Base-by-base conservation (phyloP, 306 rosid species). In the Quercus glauca region DNA sequence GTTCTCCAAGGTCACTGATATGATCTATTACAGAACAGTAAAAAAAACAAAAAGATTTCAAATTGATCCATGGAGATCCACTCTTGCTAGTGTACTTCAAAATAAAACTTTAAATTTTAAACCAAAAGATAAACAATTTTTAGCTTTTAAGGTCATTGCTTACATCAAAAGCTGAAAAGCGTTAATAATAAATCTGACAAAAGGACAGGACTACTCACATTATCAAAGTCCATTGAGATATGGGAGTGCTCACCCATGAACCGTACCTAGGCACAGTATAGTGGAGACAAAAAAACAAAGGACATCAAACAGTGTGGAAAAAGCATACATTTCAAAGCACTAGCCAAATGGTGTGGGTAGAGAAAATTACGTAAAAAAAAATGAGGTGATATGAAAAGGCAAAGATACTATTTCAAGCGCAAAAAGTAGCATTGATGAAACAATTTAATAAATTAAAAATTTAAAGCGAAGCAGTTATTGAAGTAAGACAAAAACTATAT, bases 191-290 rank as follows among this genome's bases (percentile, higher is more conserved):
- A 76, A 59, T 25, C 79, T 53, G 4, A 21, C 12, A 76, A 56
- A 25, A 73, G 67, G 82, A 55, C 81, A 82, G 72, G 65, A 77
- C 73, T 45, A 83, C 97, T 91, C 89, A 92, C 97, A 55, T 86
- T 82, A 82, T 95, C 97, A 60, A 93, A 89, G 81, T 91, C 93
- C 99, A 92, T 85, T 37, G 94, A 90, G 77, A 90, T 90, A 80
- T 95, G 97, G 67, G 98, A 93, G 53, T 95, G 97, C 87, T 92
- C 96, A 31, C 97, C 93, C 99, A 95, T 95, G 93, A 95, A 95
- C 77, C 70, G 82, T 76, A 95, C 92, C 99, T 95, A 63, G 61
- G 75, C 79, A 85, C 75, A 64, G 49, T 78, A 78, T 78, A 55
- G 77, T 56, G 14, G 28, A 43, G 71, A 55, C 5, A 58, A 77